Percentiles rank a stretch among this genome's conserved stretches.
phyloP scores from a whole-genome alignment of 345 rosid genomes.

The Gossypium ekmanianum region DNA sequence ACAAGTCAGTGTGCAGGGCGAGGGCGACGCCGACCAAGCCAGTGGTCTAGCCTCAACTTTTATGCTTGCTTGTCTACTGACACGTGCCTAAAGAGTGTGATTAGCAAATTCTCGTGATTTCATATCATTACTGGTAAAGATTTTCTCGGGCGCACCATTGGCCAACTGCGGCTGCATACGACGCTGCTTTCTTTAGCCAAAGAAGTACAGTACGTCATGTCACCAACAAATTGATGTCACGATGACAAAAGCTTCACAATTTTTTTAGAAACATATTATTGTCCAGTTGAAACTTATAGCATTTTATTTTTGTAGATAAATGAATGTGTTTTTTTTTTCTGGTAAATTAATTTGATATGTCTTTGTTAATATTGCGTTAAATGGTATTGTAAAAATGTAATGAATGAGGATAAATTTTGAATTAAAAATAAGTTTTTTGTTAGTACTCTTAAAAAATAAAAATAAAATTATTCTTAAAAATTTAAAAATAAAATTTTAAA shows the following conservation, averaged over 20 bases:
- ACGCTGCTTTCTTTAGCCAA: background rate
- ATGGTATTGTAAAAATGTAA: no score
- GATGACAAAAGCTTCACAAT: background rate
- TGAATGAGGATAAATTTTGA: no score
- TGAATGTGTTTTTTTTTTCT: no score
- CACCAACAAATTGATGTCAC: background rate
- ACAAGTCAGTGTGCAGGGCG: background rate
- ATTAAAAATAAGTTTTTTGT: no score
- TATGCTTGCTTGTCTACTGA: background rate
- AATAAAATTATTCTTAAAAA: no score
- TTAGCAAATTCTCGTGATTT: conserved; percentile 23
- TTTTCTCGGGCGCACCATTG: background rate
- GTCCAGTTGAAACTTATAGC: no score
- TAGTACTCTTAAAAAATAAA: no score
- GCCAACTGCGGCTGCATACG: background rate
- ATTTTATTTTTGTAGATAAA: no score
- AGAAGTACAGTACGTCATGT: background rate
- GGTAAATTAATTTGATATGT: no score
- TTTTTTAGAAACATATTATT: background rate
- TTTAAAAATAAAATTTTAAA: no score
- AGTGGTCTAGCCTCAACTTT: conserved; percentile 37
- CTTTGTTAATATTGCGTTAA: no score
- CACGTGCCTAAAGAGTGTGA: conserved; percentile 28
- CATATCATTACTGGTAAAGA: background rate
- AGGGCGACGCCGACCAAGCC: conserved; percentile 41